Evolutionary conservation across 371 early-diverging fungal genomes (phyloP), one percentile per base, ranked within the genome.

Genomic region (Chytridium lagenaria): DNA sequence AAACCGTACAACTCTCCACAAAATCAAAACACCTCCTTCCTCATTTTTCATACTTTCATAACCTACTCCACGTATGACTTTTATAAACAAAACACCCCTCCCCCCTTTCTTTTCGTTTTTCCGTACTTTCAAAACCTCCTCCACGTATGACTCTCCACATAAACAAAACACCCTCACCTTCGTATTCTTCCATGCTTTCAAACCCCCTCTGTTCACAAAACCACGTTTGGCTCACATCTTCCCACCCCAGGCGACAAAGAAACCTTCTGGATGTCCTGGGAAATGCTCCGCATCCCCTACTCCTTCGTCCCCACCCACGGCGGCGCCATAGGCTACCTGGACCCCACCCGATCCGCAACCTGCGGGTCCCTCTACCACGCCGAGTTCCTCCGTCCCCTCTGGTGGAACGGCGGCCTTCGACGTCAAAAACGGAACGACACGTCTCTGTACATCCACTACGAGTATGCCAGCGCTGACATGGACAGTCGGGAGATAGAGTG

Each of bases 221-320:
- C n/a, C n/a, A n/a, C n/a, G n/a, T n/a, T n/a, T n/a, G n/a, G n/a
- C n/a, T n/a, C n/a, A 44, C 44, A 12, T 19, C 44, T 44, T 19
- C 7, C 7, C 44, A 44, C 44, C 44, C 12, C 44, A 78, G 79
- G 79, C 34, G 81, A 81, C 72, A 81, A 81, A 66, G 81, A 81
- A 57, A 77, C 78, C 37, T 81, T 77, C 66, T 81, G 79, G 79
- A 59, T 79, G n/a, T 59, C 68, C 28, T 67, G 49, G 33, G 81
- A 81, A 51, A 28, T 77, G 61, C 55, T 69, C 28, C 69, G 79
- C 3, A 52, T 51, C 5, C 77, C 72, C 12, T 79, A 73, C 70
- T 31, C 40, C 23, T 81, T 74, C 37, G 52, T 51, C 7, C 75
- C 77, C 15, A 52, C 67, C 37, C 50, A 75, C 67, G 80, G 75